Evolutionary conservation across 2,329 filamentous ascomycete genomes (phyloP).

Genomic region (Aspergillus sp.): DNA sequence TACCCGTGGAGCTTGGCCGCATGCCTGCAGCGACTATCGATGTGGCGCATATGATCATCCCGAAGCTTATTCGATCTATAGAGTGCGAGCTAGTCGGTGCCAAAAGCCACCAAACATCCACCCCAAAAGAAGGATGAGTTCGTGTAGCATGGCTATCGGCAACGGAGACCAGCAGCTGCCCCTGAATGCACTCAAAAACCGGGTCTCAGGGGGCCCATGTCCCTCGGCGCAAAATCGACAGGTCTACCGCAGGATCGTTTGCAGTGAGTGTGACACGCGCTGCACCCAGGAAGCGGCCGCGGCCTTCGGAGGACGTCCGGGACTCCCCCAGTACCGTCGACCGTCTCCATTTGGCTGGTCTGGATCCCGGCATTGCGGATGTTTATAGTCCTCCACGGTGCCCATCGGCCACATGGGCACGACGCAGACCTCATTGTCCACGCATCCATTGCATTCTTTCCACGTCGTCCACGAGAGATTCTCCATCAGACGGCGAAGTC

Average conservation of each 20-base stretch:
- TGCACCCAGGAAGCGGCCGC: neutral
- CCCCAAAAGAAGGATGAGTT: neutral
- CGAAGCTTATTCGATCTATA: conserved; percentile 1
- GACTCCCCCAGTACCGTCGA: conserved; percentile 27
- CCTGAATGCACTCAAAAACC: neutral
- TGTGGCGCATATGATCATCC: conserved; percentile 9
- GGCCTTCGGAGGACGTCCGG: neutral
- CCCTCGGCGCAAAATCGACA: too few species aligned
- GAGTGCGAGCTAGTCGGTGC: neutral
- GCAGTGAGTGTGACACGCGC: neutral
- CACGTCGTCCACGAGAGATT: conserved; percentile 60
- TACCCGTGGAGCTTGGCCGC: neutral
- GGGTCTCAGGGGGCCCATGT: neutral
- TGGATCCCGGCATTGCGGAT: conserved; percentile 44
- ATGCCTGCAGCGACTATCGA: conserved; percentile 10
- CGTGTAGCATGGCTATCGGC: neutral
- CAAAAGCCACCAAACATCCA: neutral
- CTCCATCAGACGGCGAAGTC: conserved; percentile 42
- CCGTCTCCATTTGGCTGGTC: conserved; percentile 19
- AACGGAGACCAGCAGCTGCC: neutral
- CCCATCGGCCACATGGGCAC: conserved; percentile 66
- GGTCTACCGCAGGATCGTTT: neutral
- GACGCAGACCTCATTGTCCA: conserved; percentile 55
- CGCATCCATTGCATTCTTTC: conserved; percentile 57
- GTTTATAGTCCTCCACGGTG: conserved; percentile 51